Base-by-base conservation (phyloP, 257 asterid species). In the Nicotiana obtusifolia region DNA sequence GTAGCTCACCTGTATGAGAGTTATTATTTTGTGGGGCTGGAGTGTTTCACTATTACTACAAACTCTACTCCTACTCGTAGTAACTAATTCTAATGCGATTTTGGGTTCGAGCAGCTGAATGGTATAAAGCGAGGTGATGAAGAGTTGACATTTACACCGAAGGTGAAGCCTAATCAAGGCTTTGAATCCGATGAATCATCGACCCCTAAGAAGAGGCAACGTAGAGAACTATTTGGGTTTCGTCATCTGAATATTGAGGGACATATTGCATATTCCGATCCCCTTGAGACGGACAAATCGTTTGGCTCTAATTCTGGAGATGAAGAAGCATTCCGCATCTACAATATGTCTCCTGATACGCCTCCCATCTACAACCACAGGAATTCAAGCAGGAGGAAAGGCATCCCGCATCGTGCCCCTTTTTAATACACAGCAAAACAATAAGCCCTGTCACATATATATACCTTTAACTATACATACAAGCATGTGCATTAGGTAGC, bases 371-470 rank as follows among this genome's bases (percentile, higher is more conserved):
- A 81, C 85, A 91, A 84, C 61, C 92, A 89, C 20, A 57, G 86
- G 53, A 91, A 91, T 69, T 90, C 97, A 1, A 89, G 91, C 73
- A 69, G 96, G 75, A 88, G 97, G 80, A 93, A 93, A 78, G 96
- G 97, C 65, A 65, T 89, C 41, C 97, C 97, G 0, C 97, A 87
- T 64, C 93, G 97, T 4, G 90, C 97, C 37, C 97, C 97, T 0
- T 90, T 92, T 37, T 92, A 80, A 90, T 24, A 66, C 13, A 17
- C 4, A 66, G 6, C 16, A 52, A 49, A 49, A 37, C 10, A 1
- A 37, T 3, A 16, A 53, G 7, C 13, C 41, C 54, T 4, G 76
- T 35, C 77, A 35, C 30, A 67, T 5, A 33, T n/a, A 66, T 3
- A 22, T n/a, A n/a, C n/a, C n/a, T n/a, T 22, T 19, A 66, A 33